A percentile compares a stretch with the other conserved stretches of the same genome.
Evolutionary conservation across 345 rosid species (phyloP).

Genomic region (Bruguiera sexangula): DNA sequence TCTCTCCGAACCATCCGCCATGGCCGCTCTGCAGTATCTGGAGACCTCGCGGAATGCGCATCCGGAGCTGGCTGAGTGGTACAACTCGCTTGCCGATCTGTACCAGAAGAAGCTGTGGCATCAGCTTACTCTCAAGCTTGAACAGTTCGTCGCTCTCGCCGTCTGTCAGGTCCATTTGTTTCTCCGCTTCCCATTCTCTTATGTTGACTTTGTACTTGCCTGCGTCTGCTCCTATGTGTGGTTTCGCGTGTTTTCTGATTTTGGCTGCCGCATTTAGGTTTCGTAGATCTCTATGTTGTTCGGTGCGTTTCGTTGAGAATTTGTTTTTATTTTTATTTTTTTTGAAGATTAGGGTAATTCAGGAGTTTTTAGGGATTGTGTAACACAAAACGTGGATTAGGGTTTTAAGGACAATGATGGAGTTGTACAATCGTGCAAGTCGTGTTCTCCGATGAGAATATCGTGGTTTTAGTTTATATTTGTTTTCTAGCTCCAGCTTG

Average conservation of each 20-base stretch:
- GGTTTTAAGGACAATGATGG: neutral
- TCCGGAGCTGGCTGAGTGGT: conserved; percentile 92
- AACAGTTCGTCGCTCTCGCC: conserved; percentile 85
- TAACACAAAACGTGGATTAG: neutral
- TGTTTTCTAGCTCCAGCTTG: too few relatives aligned
- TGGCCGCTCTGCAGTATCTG: conserved; percentile 90
- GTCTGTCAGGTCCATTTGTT: conserved; percentile 57
- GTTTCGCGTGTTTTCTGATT: too few relatives aligned
- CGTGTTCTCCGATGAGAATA: too few relatives aligned
- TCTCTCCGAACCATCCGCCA: conserved; percentile 8
- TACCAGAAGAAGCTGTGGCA: conserved; percentile 99
- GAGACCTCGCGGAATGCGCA: conserved; percentile 61
- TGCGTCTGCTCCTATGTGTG: too few relatives aligned
- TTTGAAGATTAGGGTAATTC: too few relatives aligned
- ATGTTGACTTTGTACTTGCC: too few relatives aligned
- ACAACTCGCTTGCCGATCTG: conserved; percentile 83
- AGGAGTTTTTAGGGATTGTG: conserved; percentile 4
- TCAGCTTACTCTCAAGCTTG: conserved; percentile 96
- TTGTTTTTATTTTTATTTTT: conserved; percentile 7
- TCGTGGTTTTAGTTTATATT: neutral
- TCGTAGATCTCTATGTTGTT: too few relatives aligned
- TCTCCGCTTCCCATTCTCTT: neutral
- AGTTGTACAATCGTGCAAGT: too few relatives aligned
- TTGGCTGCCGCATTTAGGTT: too few relatives aligned
- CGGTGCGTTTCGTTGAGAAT: neutral